phyloP scores from a whole-genome alignment of 164 flowering plant species.

The Nymphaea colorata region DNA sequence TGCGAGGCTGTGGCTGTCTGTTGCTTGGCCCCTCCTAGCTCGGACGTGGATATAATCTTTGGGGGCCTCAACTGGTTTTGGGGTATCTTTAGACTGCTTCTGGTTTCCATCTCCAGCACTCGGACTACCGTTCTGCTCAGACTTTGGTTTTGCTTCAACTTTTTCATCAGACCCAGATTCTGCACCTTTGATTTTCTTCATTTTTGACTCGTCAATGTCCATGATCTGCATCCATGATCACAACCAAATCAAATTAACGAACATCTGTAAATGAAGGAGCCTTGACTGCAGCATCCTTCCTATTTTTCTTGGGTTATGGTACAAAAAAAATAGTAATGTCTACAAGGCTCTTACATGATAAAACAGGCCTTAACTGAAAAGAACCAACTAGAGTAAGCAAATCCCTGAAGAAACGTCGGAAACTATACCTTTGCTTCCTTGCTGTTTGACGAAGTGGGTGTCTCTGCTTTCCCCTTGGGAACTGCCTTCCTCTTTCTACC shows the following conservation, averaged over 20 bases:
- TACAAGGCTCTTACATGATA: no score
- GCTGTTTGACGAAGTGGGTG: conserved; percentile 9
- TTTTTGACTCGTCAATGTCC: conserved; percentile 29
- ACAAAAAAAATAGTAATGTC: neutral
- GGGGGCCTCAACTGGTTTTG: conserved; percentile 65
- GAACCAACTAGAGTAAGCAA: neutral
- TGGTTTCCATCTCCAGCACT: conserved; percentile 14
- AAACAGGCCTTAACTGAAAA: neutral
- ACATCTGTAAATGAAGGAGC: no score
- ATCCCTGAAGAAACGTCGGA: neutral
- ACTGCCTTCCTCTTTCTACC: conserved; percentile 22
- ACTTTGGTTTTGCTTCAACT: conserved; percentile 15
- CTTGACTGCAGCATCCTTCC: neutral
- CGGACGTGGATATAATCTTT: conserved; percentile 97
- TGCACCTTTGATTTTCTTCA: conserved; percentile 43
- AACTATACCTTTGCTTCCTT: conserved; percentile 22
- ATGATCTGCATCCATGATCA: conserved; percentile 15
- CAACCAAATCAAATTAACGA: neutral
- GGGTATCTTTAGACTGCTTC: conserved; percentile 20
- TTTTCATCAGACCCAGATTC: conserved; percentile 20
- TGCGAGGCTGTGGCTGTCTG: conserved; percentile 94
- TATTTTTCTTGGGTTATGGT: neutral
- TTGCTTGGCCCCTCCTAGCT: conserved; percentile 98
- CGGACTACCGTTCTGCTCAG: conserved; percentile 17
- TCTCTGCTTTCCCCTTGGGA: conserved; percentile 16